Evolutionary conservation across 768 basidiomycete genomes (phyloP), one percentile per base, ranked within the genome.

Genomic region (Hortiboletus flavorubellus): DNA sequence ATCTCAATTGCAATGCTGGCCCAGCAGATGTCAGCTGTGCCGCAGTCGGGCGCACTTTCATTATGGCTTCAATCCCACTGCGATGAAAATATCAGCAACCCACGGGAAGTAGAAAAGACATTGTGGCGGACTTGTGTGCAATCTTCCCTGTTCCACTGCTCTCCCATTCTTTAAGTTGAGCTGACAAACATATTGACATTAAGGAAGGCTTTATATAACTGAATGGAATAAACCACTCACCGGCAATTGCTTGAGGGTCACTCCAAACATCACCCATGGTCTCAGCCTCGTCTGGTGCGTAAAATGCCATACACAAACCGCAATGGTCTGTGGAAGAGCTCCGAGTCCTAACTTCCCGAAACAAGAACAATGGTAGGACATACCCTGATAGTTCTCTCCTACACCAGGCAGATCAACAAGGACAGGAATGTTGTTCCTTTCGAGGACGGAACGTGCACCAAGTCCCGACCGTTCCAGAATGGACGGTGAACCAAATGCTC

Each of bases 391-490:
- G 59, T 89, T 81, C 63, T 87, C 85, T 11, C 91, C 90, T 0
- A 94, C 90, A 8, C 86, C 87, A 5, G 88, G 88, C 8, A 91
- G 78, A 50, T 90, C 83, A 10, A 87, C 77, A 9, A 81, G 42
- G 50, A 76, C 70, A 8, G 63, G 55, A 40, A 91, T 75, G 3
- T 73, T 75, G 48, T 78, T 66, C 46, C 70, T 72, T 43, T 77
- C 62, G 31, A 91, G 72, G 8, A 85, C 59, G 0, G 69, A 64
- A 3, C 64, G 60, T 1, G 79, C 75, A 2, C 91, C 91, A 51
- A 94, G 85, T 6, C 91, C 88, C 0, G 85, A 87, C 33, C 82
- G 73, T 57, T 85, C 82, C 10, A 85, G 68, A 21, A 85, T 80
- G 1, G 78, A 65, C 1, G 83, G 79, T 0, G 82, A 81, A 2